A percentile compares a stretch with the other conserved stretches of the same genome.
Evolutionary conservation across 2,329 filamentous ascomycete species (phyloP).

Genomic region (Dendrostoma leiphaemia): DNA sequence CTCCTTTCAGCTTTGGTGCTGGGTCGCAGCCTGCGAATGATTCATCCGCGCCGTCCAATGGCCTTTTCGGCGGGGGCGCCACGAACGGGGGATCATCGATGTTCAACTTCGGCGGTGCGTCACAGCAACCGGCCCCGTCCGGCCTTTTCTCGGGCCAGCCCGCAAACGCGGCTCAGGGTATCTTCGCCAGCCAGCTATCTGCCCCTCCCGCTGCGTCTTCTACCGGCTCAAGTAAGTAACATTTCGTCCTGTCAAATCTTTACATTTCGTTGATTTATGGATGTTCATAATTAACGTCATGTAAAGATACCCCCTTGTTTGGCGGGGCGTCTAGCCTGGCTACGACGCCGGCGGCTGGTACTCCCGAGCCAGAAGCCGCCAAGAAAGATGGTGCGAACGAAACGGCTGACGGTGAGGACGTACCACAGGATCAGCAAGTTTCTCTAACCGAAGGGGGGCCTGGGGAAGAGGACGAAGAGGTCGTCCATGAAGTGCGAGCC

Average conservation of each 20-base stretch:
- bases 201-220: conserved; percentile 29
- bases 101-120: conserved; percentile 36
- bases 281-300: conserved; percentile 37
- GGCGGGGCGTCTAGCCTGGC: conserved; percentile 60
- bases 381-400: conserved; percentile 38
- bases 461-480: conserved; percentile 70
- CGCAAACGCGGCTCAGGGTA: conserved; percentile 25
- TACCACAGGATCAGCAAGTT: conserved; percentile 62
- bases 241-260: conserved; percentile 9
- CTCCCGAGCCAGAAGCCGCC: conserved; percentile 53
- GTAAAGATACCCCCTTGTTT: conserved; percentile 54
- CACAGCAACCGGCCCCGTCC: conserved; percentile 21
- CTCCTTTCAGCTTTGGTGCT: conserved; percentile 15
- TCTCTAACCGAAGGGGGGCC: conserved; percentile 65
- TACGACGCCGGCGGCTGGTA: conserved; percentile 57
- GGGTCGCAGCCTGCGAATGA: conserved; percentile 11
- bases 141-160: conserved; percentile 27
- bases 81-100: conserved; percentile 26
- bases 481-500: conserved; percentile 67
- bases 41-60: conserved; percentile 21
- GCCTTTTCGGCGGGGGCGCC: conserved; percentile 12
- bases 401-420: conserved; percentile 53
- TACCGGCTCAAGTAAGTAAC: conserved; percentile 41
- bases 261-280: conserved; percentile 18
- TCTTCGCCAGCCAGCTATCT: conserved; percentile 26